Base-by-base conservation (phyloP, 768 basidiomycete genomes). In the Xerocomus spinulosus region DNA sequence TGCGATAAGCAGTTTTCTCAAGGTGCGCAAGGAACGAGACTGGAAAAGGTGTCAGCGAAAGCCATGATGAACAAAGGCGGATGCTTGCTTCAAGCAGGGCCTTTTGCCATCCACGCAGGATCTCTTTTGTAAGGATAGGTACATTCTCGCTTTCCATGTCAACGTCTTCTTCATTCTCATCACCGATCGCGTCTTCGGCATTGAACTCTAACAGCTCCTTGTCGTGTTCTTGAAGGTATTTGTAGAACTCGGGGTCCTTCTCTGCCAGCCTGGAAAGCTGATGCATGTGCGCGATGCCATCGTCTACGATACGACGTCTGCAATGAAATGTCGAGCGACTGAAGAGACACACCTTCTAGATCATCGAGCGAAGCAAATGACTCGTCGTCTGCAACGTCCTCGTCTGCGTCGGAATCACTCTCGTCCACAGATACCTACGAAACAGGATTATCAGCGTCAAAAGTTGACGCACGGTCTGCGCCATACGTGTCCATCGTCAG, bases 241-340 rank as follows among this genome's bases (percentile, higher is more conserved):
- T 92, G 84, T 82, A 99, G 71, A 98, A 99, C 62, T 96, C 95
- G n/a, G 95, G 95, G 66, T 99, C 95, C 64, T 92, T 92, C 68
- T 95, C 87, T 2, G 90, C 90, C 29, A 99, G 79, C 61, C 88
- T 84, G 32, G 88, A 83, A 13, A 99, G 78, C 46, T 95, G 88
- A 37, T 82, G 67, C 50, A 92, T 70, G 73, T 97, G 95, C 5
- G 74, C 68, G 44, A 74, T 73, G 20, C 85, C 90, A 47, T 88
- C 86, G 44, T 85, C 87, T 84, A 63, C 24, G 35, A 20, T 20
- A 38, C 45, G 21, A 42, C 33, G 26, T 32, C 54, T 33, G 47
- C 21, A n/a, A 25, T 4, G 36, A 38, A 25, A 9, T 26, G 17
- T 5, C 17, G 3, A 0, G 6, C 28, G 9, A 13, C 1, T 12